Conservation (phyloP, 345 rosid species). For the Fremontodendron californicum region DNA sequence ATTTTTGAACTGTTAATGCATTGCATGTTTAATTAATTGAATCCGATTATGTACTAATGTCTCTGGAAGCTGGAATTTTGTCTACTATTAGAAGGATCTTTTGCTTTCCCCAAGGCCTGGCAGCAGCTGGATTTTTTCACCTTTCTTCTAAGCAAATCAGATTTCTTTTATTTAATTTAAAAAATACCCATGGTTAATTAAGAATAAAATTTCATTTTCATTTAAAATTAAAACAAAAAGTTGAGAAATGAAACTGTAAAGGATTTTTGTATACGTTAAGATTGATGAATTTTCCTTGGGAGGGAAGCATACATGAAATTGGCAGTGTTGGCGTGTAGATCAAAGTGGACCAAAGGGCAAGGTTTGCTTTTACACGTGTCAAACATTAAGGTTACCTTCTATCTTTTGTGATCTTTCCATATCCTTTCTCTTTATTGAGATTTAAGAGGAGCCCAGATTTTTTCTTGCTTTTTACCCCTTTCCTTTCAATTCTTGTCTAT, state of each 20-base stretch:
- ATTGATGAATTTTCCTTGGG: neutral
- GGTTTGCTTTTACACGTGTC: constrained; percentile 1
- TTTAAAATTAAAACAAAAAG: no score
- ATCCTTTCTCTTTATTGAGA: neutral
- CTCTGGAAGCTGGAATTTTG: neutral
- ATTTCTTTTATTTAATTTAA: neutral
- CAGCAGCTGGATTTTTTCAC: constrained; percentile 12
- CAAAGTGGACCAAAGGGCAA: neutral
- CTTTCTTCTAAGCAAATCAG: neutral
- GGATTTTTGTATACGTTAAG: no score
- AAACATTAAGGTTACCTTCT: neutral
- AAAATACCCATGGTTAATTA: neutral
- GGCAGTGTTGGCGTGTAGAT: neutral
- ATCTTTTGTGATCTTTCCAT: neutral
- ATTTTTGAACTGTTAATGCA: no score
- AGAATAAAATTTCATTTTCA: neutral
- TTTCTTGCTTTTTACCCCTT: neutral
- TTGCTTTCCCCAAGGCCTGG: neutral
- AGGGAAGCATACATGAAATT: neutral
- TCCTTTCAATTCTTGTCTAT: neutral
- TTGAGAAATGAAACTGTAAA: no score
- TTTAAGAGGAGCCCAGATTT: neutral
- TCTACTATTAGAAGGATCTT: neutral
- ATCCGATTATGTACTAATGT: neutral
- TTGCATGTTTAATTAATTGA: neutral